Conservation (phyloP, 192 early-diverging fungal species). For the Funneliformis geosporum region DNA sequence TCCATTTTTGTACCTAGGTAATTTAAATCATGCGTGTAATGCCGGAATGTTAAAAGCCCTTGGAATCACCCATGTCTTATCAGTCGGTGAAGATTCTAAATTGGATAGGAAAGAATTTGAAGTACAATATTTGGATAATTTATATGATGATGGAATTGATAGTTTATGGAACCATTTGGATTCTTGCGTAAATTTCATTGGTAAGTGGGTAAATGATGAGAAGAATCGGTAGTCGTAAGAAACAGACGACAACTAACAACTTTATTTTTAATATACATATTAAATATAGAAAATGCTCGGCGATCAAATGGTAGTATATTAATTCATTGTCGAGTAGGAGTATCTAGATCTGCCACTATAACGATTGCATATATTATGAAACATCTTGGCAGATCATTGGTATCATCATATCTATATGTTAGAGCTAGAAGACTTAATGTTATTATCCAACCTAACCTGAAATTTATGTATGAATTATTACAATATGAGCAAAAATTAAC, state of each 20-base stretch:
- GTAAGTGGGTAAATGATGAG: conserved; percentile 35
- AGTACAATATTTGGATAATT: conserved; percentile 52
- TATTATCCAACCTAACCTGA: conserved; percentile 65
- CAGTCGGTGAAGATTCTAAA: conserved; percentile 60
- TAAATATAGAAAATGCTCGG: conserved; percentile 48
- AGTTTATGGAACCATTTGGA: conserved; percentile 52
- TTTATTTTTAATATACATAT: background rate
- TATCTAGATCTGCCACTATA: conserved; percentile 58
- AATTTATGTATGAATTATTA: conserved; percentile 65
- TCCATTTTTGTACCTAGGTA: conserved; percentile 60
- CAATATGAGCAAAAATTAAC: conserved; percentile 56
- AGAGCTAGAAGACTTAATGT: conserved; percentile 62
- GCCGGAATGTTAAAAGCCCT: conserved; percentile 52
- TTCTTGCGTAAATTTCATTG: conserved; percentile 52
- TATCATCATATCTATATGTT: conserved; percentile 58
- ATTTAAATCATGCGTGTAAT: conserved; percentile 66
- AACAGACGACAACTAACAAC: background rate
- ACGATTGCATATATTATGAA: conserved; percentile 62
- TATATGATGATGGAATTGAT: conserved; percentile 65
- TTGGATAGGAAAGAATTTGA: conserved; percentile 44
- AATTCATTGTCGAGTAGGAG: conserved; percentile 64
- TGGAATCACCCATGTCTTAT: conserved; percentile 56
- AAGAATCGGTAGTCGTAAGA: background rate
- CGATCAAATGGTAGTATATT: conserved; percentile 40
- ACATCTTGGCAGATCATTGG: conserved; percentile 48